Evolutionary conservation across 2,329 filamentous ascomycete genomes (phyloP).

Genomic region (Pseudogymnoascus sp.): DNA sequence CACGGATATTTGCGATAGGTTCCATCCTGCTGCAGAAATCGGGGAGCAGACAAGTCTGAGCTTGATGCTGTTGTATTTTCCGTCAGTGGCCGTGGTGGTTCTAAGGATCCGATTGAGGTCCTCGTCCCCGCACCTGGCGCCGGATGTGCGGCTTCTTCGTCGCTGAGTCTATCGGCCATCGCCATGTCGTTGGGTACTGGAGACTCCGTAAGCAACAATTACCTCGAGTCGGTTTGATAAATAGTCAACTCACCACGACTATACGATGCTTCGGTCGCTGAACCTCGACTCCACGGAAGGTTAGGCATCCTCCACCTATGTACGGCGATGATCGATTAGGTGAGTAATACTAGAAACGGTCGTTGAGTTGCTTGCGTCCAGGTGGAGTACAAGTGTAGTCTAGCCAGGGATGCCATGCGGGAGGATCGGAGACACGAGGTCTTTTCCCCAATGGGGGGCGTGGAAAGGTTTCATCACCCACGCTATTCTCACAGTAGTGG

Average conservation of each 20-base stretch:
- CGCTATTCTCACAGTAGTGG: background rate
- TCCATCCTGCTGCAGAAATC: conserved; percentile 51
- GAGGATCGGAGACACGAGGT: conserved; percentile 1
- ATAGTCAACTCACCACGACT: conserved; percentile 1
- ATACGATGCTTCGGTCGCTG: background rate
- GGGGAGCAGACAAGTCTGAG: conserved; percentile 34
- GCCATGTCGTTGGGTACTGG: background rate
- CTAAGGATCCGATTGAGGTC: background rate
- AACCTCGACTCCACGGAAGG: background rate
- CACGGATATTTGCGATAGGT: conserved; percentile 42
- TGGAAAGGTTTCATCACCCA: background rate
- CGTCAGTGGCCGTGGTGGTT: background rate
- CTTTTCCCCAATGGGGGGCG: background rate
- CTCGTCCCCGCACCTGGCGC: conserved; percentile 16
- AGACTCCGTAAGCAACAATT: background rate
- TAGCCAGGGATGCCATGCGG: conserved; percentile 2
- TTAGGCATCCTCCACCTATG: background rate
- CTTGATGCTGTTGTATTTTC: background rate
- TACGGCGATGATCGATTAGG: background rate
- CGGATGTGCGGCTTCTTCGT: conserved; percentile 20
- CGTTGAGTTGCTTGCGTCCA: background rate
- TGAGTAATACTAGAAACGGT: conserved; percentile 1
- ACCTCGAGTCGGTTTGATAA: background rate
- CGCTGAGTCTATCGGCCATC: conserved; percentile 11
- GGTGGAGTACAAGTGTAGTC: background rate